Conservation (phyloP, 805 yeast genomes). For the Barnettozyma salicaria region DNA sequence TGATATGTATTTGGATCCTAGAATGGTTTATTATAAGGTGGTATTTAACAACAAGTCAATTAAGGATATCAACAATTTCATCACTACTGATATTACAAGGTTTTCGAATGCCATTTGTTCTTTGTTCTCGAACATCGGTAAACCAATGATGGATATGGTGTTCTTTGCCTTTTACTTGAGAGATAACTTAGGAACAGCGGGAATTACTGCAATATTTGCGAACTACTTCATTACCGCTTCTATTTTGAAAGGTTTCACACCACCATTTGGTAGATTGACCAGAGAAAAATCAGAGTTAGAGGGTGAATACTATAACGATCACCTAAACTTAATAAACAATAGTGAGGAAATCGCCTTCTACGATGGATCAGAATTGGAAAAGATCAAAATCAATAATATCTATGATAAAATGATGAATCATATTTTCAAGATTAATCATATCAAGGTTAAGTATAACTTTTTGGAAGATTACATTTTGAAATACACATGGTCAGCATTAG, state of each 20-base stretch:
- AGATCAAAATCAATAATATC: constrained; percentile 51
- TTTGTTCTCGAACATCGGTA: constrained; percentile 82
- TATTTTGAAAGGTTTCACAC: constrained; percentile 66
- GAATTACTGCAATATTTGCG: constrained; percentile 71
- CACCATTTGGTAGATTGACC: constrained; percentile 76
- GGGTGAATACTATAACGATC: constrained; percentile 84
- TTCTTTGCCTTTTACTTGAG: constrained; percentile 80
- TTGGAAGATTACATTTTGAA: constrained; percentile 83
- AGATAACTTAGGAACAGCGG: constrained; percentile 82
- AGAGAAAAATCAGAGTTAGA: constrained; percentile 72
- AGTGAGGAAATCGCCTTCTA: constrained; percentile 93
- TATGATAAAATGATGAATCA: constrained; percentile 54
- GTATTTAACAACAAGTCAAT: constrained; percentile 43
- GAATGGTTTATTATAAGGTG: constrained; percentile 77
- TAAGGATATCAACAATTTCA: constrained; percentile 71
- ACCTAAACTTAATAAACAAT: constrained; percentile 76
- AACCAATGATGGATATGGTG: constrained; percentile 81
- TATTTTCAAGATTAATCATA: constrained; percentile 46
- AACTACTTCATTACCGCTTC: constrained; percentile 80
- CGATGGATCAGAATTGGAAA: constrained; percentile 80
- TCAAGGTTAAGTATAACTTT: constrained; percentile 61
- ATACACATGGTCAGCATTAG: constrained; percentile 92
- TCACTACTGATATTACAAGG: constrained; percentile 76
- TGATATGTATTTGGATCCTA: constrained; percentile 78
- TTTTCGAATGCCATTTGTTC: constrained; percentile 79